A percentile compares a stretch with the other conserved stretches of the same genome.
These are phyloP conservation scores for Brettanomyces custersianus DNA, from an alignment of 805 yeast genomes.

Conservation along the genomic window DNA sequence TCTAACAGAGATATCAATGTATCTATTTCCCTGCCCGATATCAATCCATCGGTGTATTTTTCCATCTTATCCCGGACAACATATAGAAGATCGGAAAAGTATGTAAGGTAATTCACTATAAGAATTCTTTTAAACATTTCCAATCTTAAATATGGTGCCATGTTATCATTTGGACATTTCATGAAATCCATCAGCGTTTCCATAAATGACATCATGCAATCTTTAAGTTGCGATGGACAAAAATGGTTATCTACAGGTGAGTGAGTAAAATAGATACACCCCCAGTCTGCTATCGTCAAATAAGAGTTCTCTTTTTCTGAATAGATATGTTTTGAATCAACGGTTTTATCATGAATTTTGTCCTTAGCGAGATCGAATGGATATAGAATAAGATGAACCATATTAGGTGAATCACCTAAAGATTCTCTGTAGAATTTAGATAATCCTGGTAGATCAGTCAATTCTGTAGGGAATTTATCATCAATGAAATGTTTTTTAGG, in stretches of 20 bases:
- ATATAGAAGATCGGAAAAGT: slow-evolving; percentile 12
- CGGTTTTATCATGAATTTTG: slow-evolving; percentile 7
- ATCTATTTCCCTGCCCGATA: too few relatives aligned
- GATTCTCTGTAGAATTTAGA: slow-evolving; percentile 10
- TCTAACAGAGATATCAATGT: too few relatives aligned
- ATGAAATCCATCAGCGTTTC: slow-evolving; percentile 13
- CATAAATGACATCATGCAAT: slow-evolving; percentile 19
- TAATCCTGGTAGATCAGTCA: slow-evolving; percentile 17
- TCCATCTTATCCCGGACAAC: slow-evolving; percentile 6
- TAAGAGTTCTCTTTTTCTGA: slow-evolving; percentile 13
- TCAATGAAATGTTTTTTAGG: slow-evolving; percentile 6
- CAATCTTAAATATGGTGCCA: slow-evolving; percentile 17
- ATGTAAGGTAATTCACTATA: slow-evolving; percentile 15
- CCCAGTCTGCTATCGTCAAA: slow-evolving; percentile 16
- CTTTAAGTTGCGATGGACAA: slow-evolving; percentile 7
- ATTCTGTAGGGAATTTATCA: slow-evolving; percentile 14
- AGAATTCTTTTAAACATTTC: slow-evolving; percentile 15
- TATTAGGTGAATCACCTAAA: slow-evolving; percentile 1
- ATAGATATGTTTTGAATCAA: slow-evolving; percentile 11
- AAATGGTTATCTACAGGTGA: slow-evolving; percentile 1
- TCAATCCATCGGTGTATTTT: too few relatives aligned
- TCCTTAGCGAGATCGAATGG: slow-evolving; percentile 19
- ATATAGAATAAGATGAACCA: slow-evolving; percentile 13
- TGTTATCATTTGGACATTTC: slow-evolving; percentile 14
- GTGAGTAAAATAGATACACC: slow-evolving; percentile 21